Percentiles rank a stretch among this genome's conserved stretches.
phyloP scores from a whole-genome alignment of 805 yeast species.

The Candida boidinii region DNA sequence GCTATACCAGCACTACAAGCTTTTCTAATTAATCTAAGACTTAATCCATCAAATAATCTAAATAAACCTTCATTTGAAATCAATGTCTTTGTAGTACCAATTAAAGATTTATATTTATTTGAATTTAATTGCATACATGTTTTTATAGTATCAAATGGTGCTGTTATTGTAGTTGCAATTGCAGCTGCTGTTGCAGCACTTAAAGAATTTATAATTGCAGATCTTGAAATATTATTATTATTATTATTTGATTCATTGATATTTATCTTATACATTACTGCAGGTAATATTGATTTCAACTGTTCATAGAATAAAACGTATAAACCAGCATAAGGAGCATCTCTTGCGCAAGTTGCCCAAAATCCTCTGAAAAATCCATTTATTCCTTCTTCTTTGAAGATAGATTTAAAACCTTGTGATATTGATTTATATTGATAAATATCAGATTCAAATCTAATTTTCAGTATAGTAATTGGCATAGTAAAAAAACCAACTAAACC shows the following conservation, averaged over 20 bases:
- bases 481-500: conserved; percentile 77
- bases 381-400: conserved; percentile 43
- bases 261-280: conserved; percentile 17
- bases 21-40: conserved; percentile 74
- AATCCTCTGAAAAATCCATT: conserved; percentile 81
- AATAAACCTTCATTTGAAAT: conserved; percentile 36
- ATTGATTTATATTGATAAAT: conserved; percentile 63
- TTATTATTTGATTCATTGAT: neutral
- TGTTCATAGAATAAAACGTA: conserved; percentile 82
- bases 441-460: conserved; percentile 83
- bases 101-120: conserved; percentile 30
- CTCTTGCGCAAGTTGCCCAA: conserved; percentile 79
- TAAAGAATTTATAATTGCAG: conserved; percentile 53
- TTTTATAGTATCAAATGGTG: conserved; percentile 92
- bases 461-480: conserved; percentile 91
- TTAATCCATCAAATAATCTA: conserved; percentile 74
- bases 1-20: conserved; percentile 91
- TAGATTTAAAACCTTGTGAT: conserved; percentile 47
- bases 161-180: conserved; percentile 76
- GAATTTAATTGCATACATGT: conserved; percentile 82
- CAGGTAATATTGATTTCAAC: conserved; percentile 50
- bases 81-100: conserved; percentile 29
- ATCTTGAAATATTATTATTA: conserved; percentile 10
- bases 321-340: conserved; percentile 94
- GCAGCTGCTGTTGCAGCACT: conserved; percentile 79